Evolutionary conservation across 352 stramenopile genomes (phyloP).

Genomic region (Phytopythium ostracodes): DNA sequence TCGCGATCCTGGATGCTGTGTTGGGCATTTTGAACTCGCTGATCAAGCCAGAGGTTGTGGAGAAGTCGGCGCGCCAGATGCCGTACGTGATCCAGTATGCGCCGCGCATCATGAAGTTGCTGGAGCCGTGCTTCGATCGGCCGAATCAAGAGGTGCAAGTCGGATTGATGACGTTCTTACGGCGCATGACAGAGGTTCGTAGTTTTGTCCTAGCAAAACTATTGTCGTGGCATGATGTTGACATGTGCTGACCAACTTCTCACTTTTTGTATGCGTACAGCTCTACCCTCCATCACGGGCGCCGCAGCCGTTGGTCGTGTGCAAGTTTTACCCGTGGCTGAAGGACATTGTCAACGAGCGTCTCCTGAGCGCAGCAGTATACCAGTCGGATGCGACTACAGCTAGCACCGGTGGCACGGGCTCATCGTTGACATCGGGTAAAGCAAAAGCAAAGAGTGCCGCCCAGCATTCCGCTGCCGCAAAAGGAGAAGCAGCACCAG

Average conservation of each 20-base stretch:
- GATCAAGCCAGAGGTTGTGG: constrained; percentile 68
- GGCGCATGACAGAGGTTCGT: constrained; percentile 68
- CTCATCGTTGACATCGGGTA: constrained; percentile 14
- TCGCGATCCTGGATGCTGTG: constrained; percentile 86
- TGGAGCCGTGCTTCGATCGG: constrained; percentile 87
- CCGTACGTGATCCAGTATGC: constrained; percentile 88
- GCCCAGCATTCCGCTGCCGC: background rate
- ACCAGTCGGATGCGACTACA: constrained; percentile 48
- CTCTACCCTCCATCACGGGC: constrained; percentile 71
- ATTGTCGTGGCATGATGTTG: constrained; percentile 4
- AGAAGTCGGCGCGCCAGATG: constrained; percentile 62
- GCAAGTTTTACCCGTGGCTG: constrained; percentile 88
- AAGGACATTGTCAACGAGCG: constrained; percentile 83
- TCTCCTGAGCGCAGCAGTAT: constrained; percentile 55
- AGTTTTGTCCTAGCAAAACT: background rate
- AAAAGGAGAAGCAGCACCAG: constrained; percentile 7
- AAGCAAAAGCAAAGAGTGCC: constrained; percentile 34
- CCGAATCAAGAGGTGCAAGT: constrained; percentile 77
- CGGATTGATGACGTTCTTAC: constrained; percentile 62
- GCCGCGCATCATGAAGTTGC: constrained; percentile 85
- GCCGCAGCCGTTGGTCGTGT: constrained; percentile 67
- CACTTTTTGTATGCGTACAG: constrained; percentile 26
- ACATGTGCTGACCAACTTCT: background rate
- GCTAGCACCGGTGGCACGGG: constrained; percentile 6
- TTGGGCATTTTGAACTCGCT: constrained; percentile 85